phyloP scores from a whole-genome alignment of 2,329 filamentous ascomycete species.

The Fusarium avenaceum region DNA sequence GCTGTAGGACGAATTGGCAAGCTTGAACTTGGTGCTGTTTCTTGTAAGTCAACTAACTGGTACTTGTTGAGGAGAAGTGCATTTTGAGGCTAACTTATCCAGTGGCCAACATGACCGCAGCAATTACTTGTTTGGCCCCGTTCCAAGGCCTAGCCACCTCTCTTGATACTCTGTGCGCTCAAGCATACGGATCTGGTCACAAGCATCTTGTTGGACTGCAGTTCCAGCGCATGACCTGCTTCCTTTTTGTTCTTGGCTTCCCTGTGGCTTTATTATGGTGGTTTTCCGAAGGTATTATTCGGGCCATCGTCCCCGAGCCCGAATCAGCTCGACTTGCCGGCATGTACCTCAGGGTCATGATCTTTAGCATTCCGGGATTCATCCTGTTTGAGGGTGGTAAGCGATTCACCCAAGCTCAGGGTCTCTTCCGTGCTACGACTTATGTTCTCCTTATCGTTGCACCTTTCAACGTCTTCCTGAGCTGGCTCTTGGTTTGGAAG shows the following conservation, averaged over 20 bases:
- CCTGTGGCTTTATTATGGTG: conserved; percentile 81
- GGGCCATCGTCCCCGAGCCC: conserved; percentile 57
- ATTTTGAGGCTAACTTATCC: conserved; percentile 23
- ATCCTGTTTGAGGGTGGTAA: conserved; percentile 84
- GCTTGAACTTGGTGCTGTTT: conserved; percentile 63
- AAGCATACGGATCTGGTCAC: conserved; percentile 92
- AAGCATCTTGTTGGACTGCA: conserved; percentile 89
- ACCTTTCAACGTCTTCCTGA: conserved; percentile 81
- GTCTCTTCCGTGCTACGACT: conserved; percentile 81
- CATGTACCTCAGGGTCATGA: conserved; percentile 78
- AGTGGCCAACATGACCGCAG: conserved; percentile 79
- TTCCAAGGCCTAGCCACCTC: conserved; percentile 90
- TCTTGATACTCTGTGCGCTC: conserved; percentile 91
- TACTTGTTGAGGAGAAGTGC: background rate
- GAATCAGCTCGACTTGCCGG: conserved; percentile 79
- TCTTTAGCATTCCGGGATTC: conserved; percentile 81
- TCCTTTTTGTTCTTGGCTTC: conserved; percentile 78
- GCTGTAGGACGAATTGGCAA: conserved; percentile 82
- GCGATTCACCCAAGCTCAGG: conserved; percentile 85
- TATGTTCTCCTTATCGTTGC: conserved; percentile 83
- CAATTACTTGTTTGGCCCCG: conserved; percentile 81
- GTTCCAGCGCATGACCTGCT: conserved; percentile 84
- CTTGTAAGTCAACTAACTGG: conserved; percentile 50
- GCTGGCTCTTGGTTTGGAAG: conserved; percentile 83
- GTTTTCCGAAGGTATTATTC: conserved; percentile 75